Evolutionary conservation across 805 yeast genomes (phyloP).

Genomic region (Saturnispora hagleri): DNA sequence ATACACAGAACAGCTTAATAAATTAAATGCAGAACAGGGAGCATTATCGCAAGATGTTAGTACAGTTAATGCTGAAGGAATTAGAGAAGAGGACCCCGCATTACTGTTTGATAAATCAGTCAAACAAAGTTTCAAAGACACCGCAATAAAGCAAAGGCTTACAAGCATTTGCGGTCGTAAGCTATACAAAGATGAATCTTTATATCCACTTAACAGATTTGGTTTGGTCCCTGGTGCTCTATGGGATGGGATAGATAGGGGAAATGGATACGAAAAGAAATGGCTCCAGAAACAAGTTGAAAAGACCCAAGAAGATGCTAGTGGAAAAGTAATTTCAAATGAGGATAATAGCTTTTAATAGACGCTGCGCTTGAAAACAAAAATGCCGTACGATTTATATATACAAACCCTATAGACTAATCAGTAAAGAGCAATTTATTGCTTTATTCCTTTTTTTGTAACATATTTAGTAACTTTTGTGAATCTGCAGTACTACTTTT

Average conservation of each 20-base stretch:
- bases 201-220: constrained; percentile 61
- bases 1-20: constrained; percentile 9
- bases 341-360: constrained; percentile 19
- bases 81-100: constrained; percentile 73
- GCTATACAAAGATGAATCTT: constrained; percentile 37
- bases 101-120: constrained; percentile 32
- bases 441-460: neutral
- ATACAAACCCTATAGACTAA: neutral
- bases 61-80: constrained; percentile 31
- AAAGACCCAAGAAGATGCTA: constrained; percentile 24
- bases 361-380: neutral
- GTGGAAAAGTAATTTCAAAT: constrained; percentile 31
- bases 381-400: neutral
- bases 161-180: constrained; percentile 40
- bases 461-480: neutral
- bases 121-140: constrained; percentile 15
- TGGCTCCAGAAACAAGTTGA: constrained; percentile 41
- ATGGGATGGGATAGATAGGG: constrained; percentile 91
- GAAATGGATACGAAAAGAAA: constrained; percentile 74
- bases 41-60: constrained; percentile 14
- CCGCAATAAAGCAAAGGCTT: constrained; percentile 10
- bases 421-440: neutral
- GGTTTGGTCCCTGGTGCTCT: constrained; percentile 66
- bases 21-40: constrained; percentile 23
- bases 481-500: neutral